phyloP scores from a whole-genome alignment of 176 grass and related monocot genomes.

The Neostapfia colusana region DNA sequence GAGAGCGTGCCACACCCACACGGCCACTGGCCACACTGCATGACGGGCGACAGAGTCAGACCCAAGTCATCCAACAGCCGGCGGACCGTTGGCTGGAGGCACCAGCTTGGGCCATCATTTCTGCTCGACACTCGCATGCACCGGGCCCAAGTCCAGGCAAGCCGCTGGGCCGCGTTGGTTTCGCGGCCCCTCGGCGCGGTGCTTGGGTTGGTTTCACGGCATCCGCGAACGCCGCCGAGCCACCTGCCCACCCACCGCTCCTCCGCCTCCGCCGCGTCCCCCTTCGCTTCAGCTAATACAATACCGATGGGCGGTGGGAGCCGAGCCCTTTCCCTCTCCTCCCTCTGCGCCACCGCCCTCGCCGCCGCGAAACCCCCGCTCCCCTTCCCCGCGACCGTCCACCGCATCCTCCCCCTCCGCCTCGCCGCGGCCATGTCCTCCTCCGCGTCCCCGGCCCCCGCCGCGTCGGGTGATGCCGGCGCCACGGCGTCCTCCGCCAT shows the following conservation, averaged over 20 bases:
- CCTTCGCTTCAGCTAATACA: not conserved
- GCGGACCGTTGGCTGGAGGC: too few species aligned
- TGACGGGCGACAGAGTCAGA: too few species aligned
- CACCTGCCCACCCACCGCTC: not conserved
- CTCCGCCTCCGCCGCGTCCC: slow-evolving; percentile 19
- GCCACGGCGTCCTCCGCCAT: slow-evolving; percentile 53
- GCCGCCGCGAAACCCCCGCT: slow-evolving; percentile 28
- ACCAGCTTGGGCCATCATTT: too few species aligned
- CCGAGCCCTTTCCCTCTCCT: slow-evolving; percentile 62
- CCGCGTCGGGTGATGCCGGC: slow-evolving; percentile 23
- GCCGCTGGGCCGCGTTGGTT: slow-evolving; percentile 37
- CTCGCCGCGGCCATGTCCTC: slow-evolving; percentile 65
- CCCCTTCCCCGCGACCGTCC: slow-evolving; percentile 22
- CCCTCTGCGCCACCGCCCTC: slow-evolving; percentile 51
- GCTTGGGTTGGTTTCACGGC: not conserved
- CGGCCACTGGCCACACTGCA: too few species aligned
- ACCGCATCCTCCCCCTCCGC: slow-evolving; percentile 22
- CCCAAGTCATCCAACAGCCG: too few species aligned
- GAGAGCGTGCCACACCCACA: too few species aligned
- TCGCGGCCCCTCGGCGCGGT: slow-evolving; percentile 20
- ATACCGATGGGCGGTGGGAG: slow-evolving; percentile 59
- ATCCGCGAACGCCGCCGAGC: slow-evolving; percentile 23
- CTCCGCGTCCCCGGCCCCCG: slow-evolving; percentile 21
- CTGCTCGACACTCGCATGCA: too few species aligned
- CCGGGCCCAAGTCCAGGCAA: not conserved